These are phyloP conservation scores for Tricholomella constricta DNA, from an alignment of 768 basidiomycete genomes.

Conservation along the genomic window DNA sequence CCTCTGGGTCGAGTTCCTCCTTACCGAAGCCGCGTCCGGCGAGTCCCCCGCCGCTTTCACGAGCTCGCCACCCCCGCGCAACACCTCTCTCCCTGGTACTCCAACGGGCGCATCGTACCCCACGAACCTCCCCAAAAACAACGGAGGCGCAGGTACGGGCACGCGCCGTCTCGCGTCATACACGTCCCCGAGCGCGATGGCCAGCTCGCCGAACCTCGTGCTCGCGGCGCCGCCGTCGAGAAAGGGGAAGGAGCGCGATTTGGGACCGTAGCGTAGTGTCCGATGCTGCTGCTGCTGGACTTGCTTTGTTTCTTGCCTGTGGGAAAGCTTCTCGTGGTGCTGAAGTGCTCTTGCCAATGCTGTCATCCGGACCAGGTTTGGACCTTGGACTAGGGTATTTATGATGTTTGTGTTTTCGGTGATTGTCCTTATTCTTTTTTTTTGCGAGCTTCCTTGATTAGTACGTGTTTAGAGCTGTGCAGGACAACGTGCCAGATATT, in stretches of 20 bases:
- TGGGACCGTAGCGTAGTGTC: conserved; percentile 1
- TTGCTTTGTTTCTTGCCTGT: no score
- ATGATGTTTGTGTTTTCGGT: no score
- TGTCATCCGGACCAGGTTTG: no score
- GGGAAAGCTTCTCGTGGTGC: no score
- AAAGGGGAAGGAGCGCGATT: conserved; percentile 21
- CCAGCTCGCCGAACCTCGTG: conserved; percentile 13
- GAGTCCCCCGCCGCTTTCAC: conserved; percentile 29
- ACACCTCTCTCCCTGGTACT: conserved; percentile 11
- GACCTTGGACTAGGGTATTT: no score
- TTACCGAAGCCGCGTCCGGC: conserved; percentile 79
- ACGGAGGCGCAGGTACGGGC: neutral
- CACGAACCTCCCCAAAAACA: neutral
- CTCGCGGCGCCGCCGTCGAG: conserved; percentile 10
- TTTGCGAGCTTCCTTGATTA: no score
- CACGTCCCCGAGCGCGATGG: conserved; percentile 6
- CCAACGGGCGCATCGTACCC: conserved; percentile 6
- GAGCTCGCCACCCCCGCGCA: conserved; percentile 7
- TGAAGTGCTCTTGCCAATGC: no score
- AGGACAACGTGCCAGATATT: no score
- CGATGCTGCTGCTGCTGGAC: no score
- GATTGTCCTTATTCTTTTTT: no score
- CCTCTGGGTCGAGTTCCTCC: conserved; percentile 96
- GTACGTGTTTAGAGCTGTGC: no score
- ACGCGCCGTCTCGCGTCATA: conserved; percentile 13